Base-by-base conservation (phyloP, 116 monocot species). In the Cymodocea nodosa region DNA sequence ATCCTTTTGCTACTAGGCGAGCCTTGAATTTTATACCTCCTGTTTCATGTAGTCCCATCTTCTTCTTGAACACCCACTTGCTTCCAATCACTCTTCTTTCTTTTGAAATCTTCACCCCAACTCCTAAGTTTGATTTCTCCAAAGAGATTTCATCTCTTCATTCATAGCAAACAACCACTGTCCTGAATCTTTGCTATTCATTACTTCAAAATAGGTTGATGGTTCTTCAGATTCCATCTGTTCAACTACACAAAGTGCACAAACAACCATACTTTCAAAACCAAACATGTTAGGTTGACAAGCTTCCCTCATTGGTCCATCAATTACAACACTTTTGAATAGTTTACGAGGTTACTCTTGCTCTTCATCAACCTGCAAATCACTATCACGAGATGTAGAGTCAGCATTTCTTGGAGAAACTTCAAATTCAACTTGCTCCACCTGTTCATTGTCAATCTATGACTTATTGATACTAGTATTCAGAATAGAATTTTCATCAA, bases 41-140 rank as follows among this genome's bases (percentile, higher is more conserved):
- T 20, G 19, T 6, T 16, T 34, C 2, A 18, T 22, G 2, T 4
- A 39, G 39, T 16, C n/a, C 37, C 35, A 18, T 4, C 4, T 71
- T 73, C 23, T 63, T 25, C 10, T 63, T 71, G 37, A 10, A 64
- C 39, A 71, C 16, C 63, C 34, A 71, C 19, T 71, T 71, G 55
- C 14, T 63, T 0, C 20, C 16, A 18, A 66, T 15, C 0, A 73
- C 15, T 65, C 49, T 73, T 23, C 23, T 24, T 24, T 56, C 48
- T 22, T 56, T 30, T 15, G 64, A 40, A 35, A 11, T 10, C 23
- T 23, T 40, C 20, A 63, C n/a, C n/a, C 39, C 18, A 72, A 22
- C 23, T 55, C 53, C 49, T n/a, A 70, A 16, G 56, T 64, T 23
- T 34, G 22, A n/a, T 55, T 56, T 25, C 56, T 54, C 0, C 39